These are phyloP conservation scores for Rhizophora mangle DNA, from an alignment of 345 rosid species.

Conservation along the genomic window DNA sequence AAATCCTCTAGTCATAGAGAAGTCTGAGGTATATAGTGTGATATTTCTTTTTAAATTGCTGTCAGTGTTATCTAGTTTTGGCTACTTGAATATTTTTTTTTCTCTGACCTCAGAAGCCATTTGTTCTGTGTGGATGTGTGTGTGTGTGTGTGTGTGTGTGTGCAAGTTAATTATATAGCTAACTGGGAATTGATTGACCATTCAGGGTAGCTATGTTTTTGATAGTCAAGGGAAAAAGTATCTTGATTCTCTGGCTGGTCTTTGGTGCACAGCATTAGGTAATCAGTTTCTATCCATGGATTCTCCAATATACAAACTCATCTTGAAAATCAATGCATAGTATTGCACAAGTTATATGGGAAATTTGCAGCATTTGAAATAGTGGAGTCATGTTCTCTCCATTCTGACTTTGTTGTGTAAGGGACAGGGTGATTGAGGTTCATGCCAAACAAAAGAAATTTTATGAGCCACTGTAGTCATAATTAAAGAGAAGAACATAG, in stretches of 20 bases:
- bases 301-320: background rate
- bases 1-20: slow-evolving; percentile 75
- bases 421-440: too few relatives aligned
- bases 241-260: slow-evolving; percentile 95
- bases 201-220: slow-evolving; percentile 82
- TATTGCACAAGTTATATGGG: too few relatives aligned
- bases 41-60: background rate
- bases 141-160: background rate
- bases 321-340: too few relatives aligned
- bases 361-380: too few relatives aligned
- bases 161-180: background rate
- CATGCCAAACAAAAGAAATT: too few relatives aligned
- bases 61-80: background rate
- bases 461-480: too few relatives aligned
- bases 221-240: slow-evolving; percentile 76
- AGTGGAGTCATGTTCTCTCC: too few relatives aligned
- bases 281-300: slow-evolving; percentile 2
- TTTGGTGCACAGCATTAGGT: slow-evolving; percentile 98
- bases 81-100: background rate
- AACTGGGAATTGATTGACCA: slow-evolving; percentile 15
- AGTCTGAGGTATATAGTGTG: slow-evolving; percentile 58
- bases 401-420: too few relatives aligned
- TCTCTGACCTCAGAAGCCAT: background rate
- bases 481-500: too few relatives aligned
- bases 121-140: background rate